Evolutionary conservation across 305 asterid genomes (phyloP), one percentile per base, ranked within the genome.

Genomic region (Salvia sclarea): DNA sequence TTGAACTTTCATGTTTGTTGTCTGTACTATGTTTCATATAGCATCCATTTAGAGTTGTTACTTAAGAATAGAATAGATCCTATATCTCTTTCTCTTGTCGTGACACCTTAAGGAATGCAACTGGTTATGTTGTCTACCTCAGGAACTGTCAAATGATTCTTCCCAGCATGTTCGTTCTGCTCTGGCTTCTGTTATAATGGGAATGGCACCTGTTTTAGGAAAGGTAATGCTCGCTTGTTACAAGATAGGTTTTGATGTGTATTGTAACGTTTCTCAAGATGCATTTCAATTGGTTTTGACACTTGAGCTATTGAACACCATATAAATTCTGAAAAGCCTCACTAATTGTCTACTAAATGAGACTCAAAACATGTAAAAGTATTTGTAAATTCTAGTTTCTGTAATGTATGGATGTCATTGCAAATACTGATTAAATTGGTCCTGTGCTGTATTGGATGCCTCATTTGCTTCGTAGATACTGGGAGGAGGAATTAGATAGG

Each of bases 171-270:
- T 91, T 31, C 77, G 97, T 65, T 89, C 97, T 50, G 93, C 95
- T 81, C 75, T 88, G 87, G 95, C 97, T 38, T 91, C 95, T 20
- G 92, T 87, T 40, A 89, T 87, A 66, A 89, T 87, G 96, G 96
- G 97, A 72, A 91, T 91, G 97, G 96, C 97, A 77, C 97, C 96
- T 9, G 91, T 91, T 61, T 75, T 91, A 70, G 97, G 95, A 24
- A 91, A 91, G 95, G 97, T 91, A 64, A 71, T 30, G 25, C 28
- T 28, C 13, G 30, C 47, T 6, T 17, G 9, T 61, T 24, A 28
- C 41, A 64, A 43, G 14, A 49, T 54, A 40, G 37, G 35, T 47
- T 47, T 66, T 61, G 64, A 55, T 14, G 33, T 18, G 13, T 20
- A 49, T 24, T 6, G 22, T 9, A 22, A 37, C 61, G 33, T 37